phyloP scores from a whole-genome alignment of 257 asterid species.

The Solanum chaucha region DNA sequence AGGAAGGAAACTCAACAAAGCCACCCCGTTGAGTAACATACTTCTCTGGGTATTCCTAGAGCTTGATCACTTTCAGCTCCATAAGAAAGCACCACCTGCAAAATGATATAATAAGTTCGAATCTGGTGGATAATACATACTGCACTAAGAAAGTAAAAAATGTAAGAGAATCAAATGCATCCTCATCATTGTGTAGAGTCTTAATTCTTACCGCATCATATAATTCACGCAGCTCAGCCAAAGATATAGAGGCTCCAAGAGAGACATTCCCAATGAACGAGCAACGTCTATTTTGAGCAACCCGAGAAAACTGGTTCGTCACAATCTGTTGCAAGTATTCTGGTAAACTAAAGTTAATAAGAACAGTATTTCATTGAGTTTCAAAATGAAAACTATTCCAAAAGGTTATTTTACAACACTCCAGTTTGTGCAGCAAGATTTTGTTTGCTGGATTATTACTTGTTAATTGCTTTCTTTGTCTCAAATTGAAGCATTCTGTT shows the following conservation, averaged over 20 bases:
- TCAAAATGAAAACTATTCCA: background rate
- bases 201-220: conserved; percentile 82
- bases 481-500: background rate
- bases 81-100: conserved; percentile 86
- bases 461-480: background rate
- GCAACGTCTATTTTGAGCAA: conserved; percentile 60
- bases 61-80: conserved; percentile 94
- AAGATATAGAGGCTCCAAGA: conserved; percentile 64
- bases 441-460: background rate
- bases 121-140: background rate
- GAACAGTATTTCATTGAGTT: conserved; percentile 1
- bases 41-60: conserved; percentile 87
- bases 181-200: conserved; percentile 4
- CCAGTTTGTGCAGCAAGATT: background rate
- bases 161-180: background rate
- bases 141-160: background rate
- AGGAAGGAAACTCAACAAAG: background rate
- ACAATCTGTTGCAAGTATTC: conserved; percentile 57
- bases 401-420: background rate
- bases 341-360: conserved; percentile 25
- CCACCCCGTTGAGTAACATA: conserved; percentile 11
- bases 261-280: conserved; percentile 80
- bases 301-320: conserved; percentile 78
- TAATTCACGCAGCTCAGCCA: conserved; percentile 67
- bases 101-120: background rate